Base-by-base conservation (phyloP, 2,329 filamentous ascomycete species). In the Cercospora nicotianae region DNA sequence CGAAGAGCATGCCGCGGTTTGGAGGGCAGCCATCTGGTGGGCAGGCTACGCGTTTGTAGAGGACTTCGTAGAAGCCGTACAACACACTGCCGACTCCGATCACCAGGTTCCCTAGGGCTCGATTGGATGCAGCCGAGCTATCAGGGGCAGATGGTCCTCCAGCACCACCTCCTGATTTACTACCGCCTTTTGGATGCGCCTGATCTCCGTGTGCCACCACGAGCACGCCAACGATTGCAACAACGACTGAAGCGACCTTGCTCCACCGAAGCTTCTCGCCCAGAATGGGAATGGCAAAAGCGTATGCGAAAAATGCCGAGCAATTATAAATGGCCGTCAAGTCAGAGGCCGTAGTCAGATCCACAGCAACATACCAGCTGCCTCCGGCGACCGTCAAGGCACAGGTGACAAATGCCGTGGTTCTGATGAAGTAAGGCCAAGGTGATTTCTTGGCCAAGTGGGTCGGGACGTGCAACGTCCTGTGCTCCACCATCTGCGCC, bases 261-360 rank as follows among this genome's bases (percentile, higher is more conserved):
- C 92, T 92, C 42, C 90, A 81, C 23, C 92, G 89, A 12, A 97
- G 81, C 72, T 91, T 92, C 79, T 99, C 95, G 66, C 91, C 89
- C 2, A 99, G 84, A 18, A 99, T 81, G 0, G 94, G 93, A 55
- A 99, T 93, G 57, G 92, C 96, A 78, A 99, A 99, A 12, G 92
- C 94, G 78, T 99, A 99, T 60, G 95, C 95, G 79, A 99, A 99
- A 81, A 99, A 99, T 67, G 95, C 94, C 63, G 92, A 96, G 84
- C 95, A 99, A 82, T 99, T 99, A 86, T 99, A 99, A 75, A 99
- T 99, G 64, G 95, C 95, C 0, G 95, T 99, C 74, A 99, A 82
- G 79, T 99, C 95, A 72, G 91, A 93, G 2, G 95, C 91, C 3
- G 92, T 97, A 0, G 95, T 99, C 84, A 97, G 82, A 80, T 93